A percentile compares a stretch with the other conserved stretches of the same genome.
Conservation (phyloP, 78 protist genomes). For the Mastigamoeba balamuthi region DNA sequence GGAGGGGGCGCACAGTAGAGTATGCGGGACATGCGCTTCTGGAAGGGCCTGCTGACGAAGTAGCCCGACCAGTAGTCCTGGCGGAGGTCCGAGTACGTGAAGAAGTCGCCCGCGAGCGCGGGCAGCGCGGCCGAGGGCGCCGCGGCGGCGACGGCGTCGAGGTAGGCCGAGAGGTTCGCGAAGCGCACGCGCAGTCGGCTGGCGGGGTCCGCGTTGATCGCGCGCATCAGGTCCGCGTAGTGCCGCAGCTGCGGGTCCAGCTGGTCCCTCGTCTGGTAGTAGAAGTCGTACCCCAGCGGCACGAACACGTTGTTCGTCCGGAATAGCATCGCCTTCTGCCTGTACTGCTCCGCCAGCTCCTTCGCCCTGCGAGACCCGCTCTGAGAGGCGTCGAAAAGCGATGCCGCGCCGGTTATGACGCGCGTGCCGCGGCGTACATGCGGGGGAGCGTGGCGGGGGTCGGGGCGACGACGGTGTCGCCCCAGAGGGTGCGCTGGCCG, state of each 20-base stretch:
- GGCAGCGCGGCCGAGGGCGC: no score
- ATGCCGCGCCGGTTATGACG: background rate
- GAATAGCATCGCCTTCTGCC: background rate
- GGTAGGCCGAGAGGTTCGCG: no score
- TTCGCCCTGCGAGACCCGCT: background rate
- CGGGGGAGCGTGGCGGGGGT: background rate
- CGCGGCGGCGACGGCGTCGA: no score
- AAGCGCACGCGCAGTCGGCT: no score
- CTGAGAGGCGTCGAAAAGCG: no score
- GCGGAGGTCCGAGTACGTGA: background rate
- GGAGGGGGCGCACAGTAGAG: background rate
- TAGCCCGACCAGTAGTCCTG: background rate
- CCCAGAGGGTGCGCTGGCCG: background rate
- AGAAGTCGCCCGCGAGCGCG: background rate
- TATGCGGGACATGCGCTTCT: background rate
- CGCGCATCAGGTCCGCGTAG: no score
- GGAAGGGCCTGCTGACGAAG: background rate
- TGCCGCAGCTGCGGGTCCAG: background rate
- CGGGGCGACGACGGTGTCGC: background rate
- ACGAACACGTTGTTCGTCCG: background rate
- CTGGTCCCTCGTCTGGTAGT: background rate
- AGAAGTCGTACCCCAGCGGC: background rate
- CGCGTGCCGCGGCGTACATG: background rate
- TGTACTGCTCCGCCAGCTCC: background rate
- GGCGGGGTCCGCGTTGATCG: no score